phyloP scores from a whole-genome alignment of 495 filamentous ascomycete species.

The Neurospora hispaniola region DNA sequence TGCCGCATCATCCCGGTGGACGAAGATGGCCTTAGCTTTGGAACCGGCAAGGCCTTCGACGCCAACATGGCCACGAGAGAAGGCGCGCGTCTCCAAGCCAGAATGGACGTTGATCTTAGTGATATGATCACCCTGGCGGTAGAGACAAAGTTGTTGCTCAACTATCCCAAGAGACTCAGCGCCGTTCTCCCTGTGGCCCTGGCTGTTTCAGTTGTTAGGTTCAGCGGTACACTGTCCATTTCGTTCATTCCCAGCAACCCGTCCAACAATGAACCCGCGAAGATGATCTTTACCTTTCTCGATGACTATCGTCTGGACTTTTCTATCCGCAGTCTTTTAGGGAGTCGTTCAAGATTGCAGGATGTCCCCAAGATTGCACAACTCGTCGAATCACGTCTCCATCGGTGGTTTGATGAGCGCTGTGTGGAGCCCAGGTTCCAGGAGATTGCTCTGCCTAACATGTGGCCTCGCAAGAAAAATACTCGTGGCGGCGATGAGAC shows the following conservation, averaged over 20 bases:
- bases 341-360: conserved; percentile 77
- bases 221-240: conserved; percentile 87
- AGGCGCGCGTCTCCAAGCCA: conserved; percentile 68
- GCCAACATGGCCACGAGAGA: conserved; percentile 42
- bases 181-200: conserved; percentile 90
- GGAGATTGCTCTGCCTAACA: conserved; percentile 81
- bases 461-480: conserved; percentile 87
- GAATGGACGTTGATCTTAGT: conserved; percentile 93
- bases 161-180: conserved; percentile 80
- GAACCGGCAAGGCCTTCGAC: conserved; percentile 38
- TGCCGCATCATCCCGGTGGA: conserved; percentile 85
- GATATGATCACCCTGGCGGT: conserved; percentile 90
- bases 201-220: conserved; percentile 81
- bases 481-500: conserved; percentile 54
- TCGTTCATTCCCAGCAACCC: conserved; percentile 70
- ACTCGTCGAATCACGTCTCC: conserved; percentile 79
- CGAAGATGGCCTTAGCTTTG: conserved; percentile 46
- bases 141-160: conserved; percentile 86
- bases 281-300: conserved; percentile 87
- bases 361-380: conserved; percentile 98
- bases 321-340: conserved; percentile 81
- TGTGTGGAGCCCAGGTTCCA: conserved; percentile 94
- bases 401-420: conserved; percentile 95
- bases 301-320: conserved; percentile 94
- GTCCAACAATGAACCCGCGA: conserved; percentile 51